Base-by-base conservation (phyloP, 371 early-diverging fungal species). In the Mortierella polycephala region DNA sequence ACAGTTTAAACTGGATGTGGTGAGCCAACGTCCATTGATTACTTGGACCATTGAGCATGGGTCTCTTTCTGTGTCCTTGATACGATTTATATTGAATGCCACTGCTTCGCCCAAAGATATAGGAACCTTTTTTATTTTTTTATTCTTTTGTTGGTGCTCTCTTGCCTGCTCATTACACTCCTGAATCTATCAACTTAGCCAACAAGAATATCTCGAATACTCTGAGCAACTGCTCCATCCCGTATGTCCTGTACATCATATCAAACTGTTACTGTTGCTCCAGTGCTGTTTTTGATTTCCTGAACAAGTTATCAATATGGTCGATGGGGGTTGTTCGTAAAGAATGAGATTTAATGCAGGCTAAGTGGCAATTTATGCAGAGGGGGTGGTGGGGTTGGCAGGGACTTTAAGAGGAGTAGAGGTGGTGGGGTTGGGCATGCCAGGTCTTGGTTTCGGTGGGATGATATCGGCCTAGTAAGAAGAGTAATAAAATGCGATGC, bases 361-460 rank as follows among this genome's bases (percentile, higher is more conserved):
- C 64, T 54, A 16, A 3, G 44, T 40, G 40, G 18, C 23, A n/a
- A 45, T 18, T 72, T 80, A 80, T 73, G 80, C 74, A 44, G 74
- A 73, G 14, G 73, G 62, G 11, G 65, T 62, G 53, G 72, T 46
- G 42, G 75, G 62, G 5, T 60, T 37, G 44, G 64, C n/a, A 49
- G 68, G 61, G 5, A 63, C 50, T 60, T 69, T 69, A 67, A 79
- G 62, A 52, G 69, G 81, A 42, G 68, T 72, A 53, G 70, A 67
- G 7, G 57, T 53, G 42, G 81, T 75, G 54, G 83, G 85, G 81
- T 81, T 81, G 54, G 85, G 79, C 84, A 86, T 82, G 84, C 87
- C 87, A 12, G 89, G 87, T 63, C 87, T 87, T 53, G 89, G 89
- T 58, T 79, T 62, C 75, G 86, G 82, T 59, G 89, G 89, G 54